Evolutionary conservation across 2,329 filamentous ascomycete genomes (phyloP).

Genomic region (Cladophialophora psammophila): DNA sequence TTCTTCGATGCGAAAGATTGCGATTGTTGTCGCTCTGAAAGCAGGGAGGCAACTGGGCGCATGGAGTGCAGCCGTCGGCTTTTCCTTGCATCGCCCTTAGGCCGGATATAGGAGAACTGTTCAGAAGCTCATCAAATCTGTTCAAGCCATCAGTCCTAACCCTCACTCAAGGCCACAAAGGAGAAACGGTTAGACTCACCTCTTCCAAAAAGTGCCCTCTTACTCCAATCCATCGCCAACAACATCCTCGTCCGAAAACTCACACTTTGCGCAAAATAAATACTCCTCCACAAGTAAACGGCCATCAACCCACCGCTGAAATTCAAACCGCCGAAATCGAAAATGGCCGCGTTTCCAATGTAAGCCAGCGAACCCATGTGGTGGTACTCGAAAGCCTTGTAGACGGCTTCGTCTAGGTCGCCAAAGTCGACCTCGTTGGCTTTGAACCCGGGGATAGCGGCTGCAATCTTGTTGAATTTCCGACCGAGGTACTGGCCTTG

Average conservation of each 20-base stretch:
- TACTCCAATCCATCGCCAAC: conserved; percentile 98
- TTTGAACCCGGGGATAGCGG: conserved; percentile 74
- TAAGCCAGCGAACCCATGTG: conserved; percentile 94
- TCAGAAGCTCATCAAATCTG: conserved; percentile 40
- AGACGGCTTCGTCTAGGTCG: conserved; percentile 88
- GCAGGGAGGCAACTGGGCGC: background rate
- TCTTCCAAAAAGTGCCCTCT: conserved; percentile 92
- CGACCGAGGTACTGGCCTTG: conserved; percentile 91
- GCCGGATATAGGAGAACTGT: background rate
- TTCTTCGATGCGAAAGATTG: background rate
- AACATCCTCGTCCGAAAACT: conserved; percentile 87
- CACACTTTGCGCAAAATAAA: conserved; percentile 98
- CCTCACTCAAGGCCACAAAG: background rate
- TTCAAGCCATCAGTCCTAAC: conserved; percentile 6
- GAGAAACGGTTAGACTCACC: conserved; percentile 66
- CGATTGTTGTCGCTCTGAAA: background rate
- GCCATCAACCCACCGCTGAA: conserved; percentile 85
- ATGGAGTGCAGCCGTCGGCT: background rate
- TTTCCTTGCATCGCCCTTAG: background rate
- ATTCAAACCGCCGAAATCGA: conserved; percentile 85
- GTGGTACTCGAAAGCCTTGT: conserved; percentile 92
- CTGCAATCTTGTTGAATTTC: conserved; percentile 92
- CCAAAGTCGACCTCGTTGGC: conserved; percentile 86
- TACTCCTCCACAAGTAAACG: conserved; percentile 93
- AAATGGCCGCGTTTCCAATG: conserved; percentile 94